These are phyloP conservation scores for Metschnikowia proteae DNA, from an alignment of 805 yeast genomes.

Conservation along the genomic window DNA sequence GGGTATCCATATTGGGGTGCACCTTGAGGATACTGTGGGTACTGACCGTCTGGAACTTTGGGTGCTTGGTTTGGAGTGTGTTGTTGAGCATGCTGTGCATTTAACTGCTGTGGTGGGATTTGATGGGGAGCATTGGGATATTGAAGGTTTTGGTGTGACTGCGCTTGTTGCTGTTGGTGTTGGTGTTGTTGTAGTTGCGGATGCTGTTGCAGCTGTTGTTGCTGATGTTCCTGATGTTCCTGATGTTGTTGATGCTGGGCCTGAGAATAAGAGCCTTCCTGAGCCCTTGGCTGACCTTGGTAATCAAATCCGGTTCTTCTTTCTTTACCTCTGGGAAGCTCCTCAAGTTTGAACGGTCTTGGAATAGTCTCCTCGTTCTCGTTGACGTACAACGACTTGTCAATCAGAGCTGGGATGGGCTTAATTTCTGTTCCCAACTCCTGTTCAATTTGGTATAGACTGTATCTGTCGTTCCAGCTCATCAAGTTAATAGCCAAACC, in stretches of 20 bases:
- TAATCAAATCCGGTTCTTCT: slow-evolving; percentile 29
- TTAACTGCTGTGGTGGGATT: slow-evolving; percentile 9
- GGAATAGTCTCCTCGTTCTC: slow-evolving; percentile 74
- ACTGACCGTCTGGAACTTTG: slow-evolving; percentile 10
- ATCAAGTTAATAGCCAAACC: slow-evolving; percentile 96
- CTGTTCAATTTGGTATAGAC: slow-evolving; percentile 90
- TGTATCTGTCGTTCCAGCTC: slow-evolving; percentile 95
- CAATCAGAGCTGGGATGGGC: slow-evolving; percentile 94
- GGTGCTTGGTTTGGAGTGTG: slow-evolving; percentile 7
- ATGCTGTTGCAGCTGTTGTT: neutral
- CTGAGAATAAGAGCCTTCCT: slow-evolving; percentile 5
- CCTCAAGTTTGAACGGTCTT: slow-evolving; percentile 79
- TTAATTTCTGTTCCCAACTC: slow-evolving; percentile 96
- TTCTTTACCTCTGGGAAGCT: slow-evolving; percentile 46
- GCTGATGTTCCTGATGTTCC: neutral
- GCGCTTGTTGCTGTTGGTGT: neutral
- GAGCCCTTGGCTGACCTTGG: slow-evolving; percentile 39
- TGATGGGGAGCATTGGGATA: slow-evolving; percentile 8
- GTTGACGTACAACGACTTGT: slow-evolving; percentile 83
- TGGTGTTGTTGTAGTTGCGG: neutral
- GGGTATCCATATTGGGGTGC: slow-evolving; percentile 20
- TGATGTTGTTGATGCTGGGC: neutral
- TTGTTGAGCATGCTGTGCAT: slow-evolving; percentile 2
- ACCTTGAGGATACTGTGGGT: slow-evolving; percentile 14
- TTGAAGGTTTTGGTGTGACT: neutral